Conservation (phyloP, 305 asterid genomes). For the Fraxinus dipetala region DNA sequence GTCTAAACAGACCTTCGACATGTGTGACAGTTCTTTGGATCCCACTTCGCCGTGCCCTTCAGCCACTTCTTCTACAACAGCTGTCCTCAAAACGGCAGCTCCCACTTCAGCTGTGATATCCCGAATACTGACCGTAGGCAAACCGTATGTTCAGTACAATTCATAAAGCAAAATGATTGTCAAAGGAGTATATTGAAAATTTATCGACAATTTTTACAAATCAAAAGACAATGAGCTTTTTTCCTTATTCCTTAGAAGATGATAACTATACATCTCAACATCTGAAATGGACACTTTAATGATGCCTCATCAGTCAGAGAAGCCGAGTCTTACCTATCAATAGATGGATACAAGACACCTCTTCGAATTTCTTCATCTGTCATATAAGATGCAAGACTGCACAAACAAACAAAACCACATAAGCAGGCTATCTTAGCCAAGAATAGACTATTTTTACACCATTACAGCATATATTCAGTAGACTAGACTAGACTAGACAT, state of each 20-base stretch:
- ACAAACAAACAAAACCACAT: conserved; percentile 24
- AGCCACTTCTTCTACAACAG: conserved; percentile 79
- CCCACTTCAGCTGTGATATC: conserved; percentile 93
- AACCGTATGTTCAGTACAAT: conserved; percentile 15
- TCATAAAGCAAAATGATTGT: not conserved
- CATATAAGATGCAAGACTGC: conserved; percentile 96
- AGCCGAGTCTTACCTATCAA: conserved; percentile 56
- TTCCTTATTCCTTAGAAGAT: not conserved
- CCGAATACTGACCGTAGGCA: conserved; percentile 57
- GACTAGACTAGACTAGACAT: not conserved
- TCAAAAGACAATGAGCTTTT: not conserved
- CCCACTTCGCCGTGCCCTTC: conserved; percentile 87
- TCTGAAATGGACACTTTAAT: not conserved
- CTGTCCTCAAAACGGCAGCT: conserved; percentile 83
- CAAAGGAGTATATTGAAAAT: not conserved
- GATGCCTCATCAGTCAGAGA: not conserved
- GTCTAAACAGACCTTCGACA: conserved; percentile 61
- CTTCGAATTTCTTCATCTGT: conserved; percentile 76
- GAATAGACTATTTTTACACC: not conserved
- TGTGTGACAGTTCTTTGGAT: conserved; percentile 62
- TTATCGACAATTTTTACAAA: not conserved
- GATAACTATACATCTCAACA: not conserved
- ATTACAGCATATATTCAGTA: not conserved
- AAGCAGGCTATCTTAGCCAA: conserved; percentile 13
- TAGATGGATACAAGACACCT: conserved; percentile 86